phyloP scores from a whole-genome alignment of 2,329 filamentous ascomycete species.

The Huntiella savannae region DNA sequence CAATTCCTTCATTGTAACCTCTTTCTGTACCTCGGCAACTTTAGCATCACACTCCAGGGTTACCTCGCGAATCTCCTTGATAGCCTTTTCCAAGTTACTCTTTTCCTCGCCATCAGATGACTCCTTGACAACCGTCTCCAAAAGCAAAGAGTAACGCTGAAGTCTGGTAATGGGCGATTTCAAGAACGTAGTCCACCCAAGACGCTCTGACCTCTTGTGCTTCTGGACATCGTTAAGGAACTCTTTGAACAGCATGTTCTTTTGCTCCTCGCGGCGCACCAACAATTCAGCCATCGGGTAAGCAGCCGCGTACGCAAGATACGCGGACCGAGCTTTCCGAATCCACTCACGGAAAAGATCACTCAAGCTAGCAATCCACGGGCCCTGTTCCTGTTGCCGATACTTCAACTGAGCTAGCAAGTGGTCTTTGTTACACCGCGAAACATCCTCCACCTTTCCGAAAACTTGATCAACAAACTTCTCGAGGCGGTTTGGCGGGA shows the following conservation, averaged over 20 bases:
- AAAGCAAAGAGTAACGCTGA: constrained; percentile 71
- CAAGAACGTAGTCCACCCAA: constrained; percentile 87
- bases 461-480: constrained; percentile 76
- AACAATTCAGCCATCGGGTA: constrained; percentile 72
- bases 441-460: constrained; percentile 73
- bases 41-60: constrained; percentile 81
- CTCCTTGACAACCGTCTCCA: constrained; percentile 70
- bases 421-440: constrained; percentile 81
- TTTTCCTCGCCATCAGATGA: constrained; percentile 75
- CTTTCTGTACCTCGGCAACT: constrained; percentile 80
- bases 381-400: constrained; percentile 87
- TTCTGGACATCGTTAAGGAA: constrained; percentile 68
- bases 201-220: constrained; percentile 60
- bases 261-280: constrained; percentile 65
- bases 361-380: constrained; percentile 84
- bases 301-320: constrained; percentile 77
- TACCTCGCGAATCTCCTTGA: constrained; percentile 79
- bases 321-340: constrained; percentile 71
- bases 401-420: constrained; percentile 89
- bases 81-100: constrained; percentile 60
- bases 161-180: constrained; percentile 85
- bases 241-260: constrained; percentile 67
- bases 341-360: constrained; percentile 98
- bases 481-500: constrained; percentile 56
- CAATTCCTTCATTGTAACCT: constrained; percentile 74